Evolutionary conservation across 139 green algal species (phyloP), one percentile per base, ranked within the genome.

Genomic region (Parachlorella kessleri): DNA sequence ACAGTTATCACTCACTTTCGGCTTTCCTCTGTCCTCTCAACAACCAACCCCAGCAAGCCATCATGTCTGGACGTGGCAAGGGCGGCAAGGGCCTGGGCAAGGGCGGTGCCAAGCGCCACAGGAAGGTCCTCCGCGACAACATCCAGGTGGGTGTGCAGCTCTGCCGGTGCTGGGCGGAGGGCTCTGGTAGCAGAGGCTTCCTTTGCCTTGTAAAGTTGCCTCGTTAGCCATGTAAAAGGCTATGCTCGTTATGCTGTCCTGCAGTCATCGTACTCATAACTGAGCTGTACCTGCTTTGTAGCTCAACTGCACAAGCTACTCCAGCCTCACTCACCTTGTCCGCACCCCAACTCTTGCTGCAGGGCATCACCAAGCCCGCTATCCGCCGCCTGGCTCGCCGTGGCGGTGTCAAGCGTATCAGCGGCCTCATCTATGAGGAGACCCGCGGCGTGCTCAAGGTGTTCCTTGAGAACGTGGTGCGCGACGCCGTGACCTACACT

Each of bases 31-130:
- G n/a, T n/a, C n/a, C n/a, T n/a, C n/a, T n/a, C n/a, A n/a, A n/a
- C n/a, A n/a, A n/a, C n/a, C n/a, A n/a, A n/a, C n/a, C n/a, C n/a
- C n/a, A n/a, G n/a, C n/a, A n/a, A n/a, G n/a, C n/a, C n/a, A n/a
- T n/a, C 82, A 98, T 98, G 94, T 97, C 92, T 84, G 93, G 93
- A 84, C 92, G 94, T 79, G 94, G 94, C 86, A 98, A 98, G 89
- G 94, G 94, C 77, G 94, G 94, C 81, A 98, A 98, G 88, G 94
- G 94, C 71, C 93, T 98, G 28, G 94, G 94, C 79, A 97, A 98
- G 87, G 90, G 90, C 78, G 92, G 89, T 66, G 95, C 93, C 87
- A 97, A 97, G 90, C 91, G 93, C 81, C 93, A 97, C 90, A 84
- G 93, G 76, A 97, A 97, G 92, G 93, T 97, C 48, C 83, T 97